Conservation (phyloP, 176 grass and related monocot genomes). For the Oryza rufipogon region DNA sequence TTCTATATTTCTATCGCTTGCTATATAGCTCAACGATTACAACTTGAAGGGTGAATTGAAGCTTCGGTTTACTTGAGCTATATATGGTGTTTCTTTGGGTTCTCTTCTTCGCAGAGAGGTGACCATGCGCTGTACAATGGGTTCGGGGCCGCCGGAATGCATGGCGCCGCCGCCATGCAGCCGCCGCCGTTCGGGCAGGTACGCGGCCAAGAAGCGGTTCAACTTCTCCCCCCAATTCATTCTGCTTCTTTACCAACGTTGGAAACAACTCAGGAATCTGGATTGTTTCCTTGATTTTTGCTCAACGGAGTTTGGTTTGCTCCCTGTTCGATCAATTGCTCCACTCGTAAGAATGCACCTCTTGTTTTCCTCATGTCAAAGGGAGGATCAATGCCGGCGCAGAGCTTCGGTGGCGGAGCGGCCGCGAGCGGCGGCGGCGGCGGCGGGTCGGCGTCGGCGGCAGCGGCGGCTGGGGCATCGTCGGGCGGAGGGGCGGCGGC, state of each 20-base stretch:
- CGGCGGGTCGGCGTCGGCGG: slow-evolving; percentile 25
- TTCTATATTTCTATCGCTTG: not conserved
- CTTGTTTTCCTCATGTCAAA: slow-evolving; percentile 11
- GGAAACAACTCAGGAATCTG: not conserved
- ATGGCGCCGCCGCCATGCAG: slow-evolving; percentile 19
- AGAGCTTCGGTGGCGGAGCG: slow-evolving; percentile 58
- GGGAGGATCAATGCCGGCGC: slow-evolving; percentile 64
- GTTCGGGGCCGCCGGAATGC: slow-evolving; percentile 45
- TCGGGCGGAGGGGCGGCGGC: slow-evolving; percentile 52
- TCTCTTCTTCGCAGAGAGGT: slow-evolving; percentile 32
- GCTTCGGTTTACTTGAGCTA: not conserved
- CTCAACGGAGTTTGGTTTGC: not conserved
- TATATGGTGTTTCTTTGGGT: not conserved
- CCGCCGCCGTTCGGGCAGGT: slow-evolving; percentile 53
- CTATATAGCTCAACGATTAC: not conserved
- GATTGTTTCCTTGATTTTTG: not conserved
- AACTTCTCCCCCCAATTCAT: not conserved
- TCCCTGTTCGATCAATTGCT: slow-evolving; percentile 13
- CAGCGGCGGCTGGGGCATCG: slow-evolving; percentile 23
- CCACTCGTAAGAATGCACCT: not conserved
- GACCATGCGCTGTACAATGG: slow-evolving; percentile 52
- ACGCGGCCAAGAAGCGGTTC: not conserved
- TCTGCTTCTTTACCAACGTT: not conserved
- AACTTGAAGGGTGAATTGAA: not conserved
- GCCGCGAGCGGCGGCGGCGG: slow-evolving; percentile 33